These are phyloP conservation scores for Sclerotinia trifoliorum DNA, from an alignment of 2,329 filamentous ascomycete species.

Conservation along the genomic window DNA sequence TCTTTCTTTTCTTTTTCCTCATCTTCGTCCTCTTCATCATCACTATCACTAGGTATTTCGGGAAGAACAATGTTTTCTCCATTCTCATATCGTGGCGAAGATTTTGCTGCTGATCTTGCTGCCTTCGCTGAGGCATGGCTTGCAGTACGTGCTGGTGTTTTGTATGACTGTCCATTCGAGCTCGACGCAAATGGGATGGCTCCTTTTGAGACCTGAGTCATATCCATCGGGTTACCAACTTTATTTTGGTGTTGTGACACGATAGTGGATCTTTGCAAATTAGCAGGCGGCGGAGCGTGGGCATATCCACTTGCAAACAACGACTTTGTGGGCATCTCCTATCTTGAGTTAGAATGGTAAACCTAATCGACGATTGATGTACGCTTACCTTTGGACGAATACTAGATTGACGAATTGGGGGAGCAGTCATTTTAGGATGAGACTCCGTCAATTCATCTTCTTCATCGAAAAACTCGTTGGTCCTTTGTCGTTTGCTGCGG, in stretches of 20 bases:
- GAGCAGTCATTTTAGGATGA: conserved; percentile 69
- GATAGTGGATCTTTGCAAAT: conserved; percentile 55
- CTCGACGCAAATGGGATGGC: conserved; percentile 84
- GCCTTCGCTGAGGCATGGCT: conserved; percentile 50
- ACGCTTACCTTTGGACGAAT: conserved; percentile 47
- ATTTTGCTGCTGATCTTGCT: conserved; percentile 60
- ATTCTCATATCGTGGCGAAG: conserved; percentile 82
- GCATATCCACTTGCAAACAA: conserved; percentile 61
- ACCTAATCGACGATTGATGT: conserved; percentile 38
- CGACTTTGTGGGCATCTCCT: conserved; percentile 62
- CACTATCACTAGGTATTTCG: conserved; percentile 92
- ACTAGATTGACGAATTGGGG: conserved; percentile 79
- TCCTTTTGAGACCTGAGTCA: conserved; percentile 84
- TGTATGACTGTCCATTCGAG: conserved; percentile 54
- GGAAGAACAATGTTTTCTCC: conserved; percentile 89
- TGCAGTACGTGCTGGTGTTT: conserved; percentile 64
- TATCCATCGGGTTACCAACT: conserved; percentile 70
- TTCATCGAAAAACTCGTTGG: conserved; percentile 64
- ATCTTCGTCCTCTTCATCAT: conserved; percentile 74
- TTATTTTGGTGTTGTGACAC: conserved; percentile 67
- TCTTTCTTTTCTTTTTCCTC: conserved; percentile 48
- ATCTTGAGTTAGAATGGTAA: conserved; percentile 41
- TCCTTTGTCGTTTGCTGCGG: conserved; percentile 71
- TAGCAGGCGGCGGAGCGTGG: conserved; percentile 50
- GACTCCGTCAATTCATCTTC: conserved; percentile 63